Evolutionary conservation across 2,329 filamentous ascomycete species (phyloP).

Genomic region (Phyllosticta capitalensis): DNA sequence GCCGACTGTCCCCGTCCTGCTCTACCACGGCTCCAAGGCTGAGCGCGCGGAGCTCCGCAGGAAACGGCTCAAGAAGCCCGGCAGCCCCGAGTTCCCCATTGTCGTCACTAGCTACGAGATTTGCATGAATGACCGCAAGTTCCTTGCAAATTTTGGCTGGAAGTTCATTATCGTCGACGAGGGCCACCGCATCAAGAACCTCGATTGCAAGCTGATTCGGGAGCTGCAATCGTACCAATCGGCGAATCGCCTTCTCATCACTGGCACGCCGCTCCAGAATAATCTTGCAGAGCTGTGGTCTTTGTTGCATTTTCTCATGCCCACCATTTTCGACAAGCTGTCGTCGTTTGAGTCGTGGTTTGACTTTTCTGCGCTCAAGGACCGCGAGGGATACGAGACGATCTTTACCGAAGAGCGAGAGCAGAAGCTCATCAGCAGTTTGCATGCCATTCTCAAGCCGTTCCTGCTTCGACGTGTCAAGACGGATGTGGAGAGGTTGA

Average conservation of each 20-base stretch:
- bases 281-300: constrained; percentile 95
- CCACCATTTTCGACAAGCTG: constrained; percentile 85
- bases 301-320: constrained; percentile 82
- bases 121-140: constrained; percentile 79
- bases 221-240: constrained; percentile 83
- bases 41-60: constrained; percentile 68
- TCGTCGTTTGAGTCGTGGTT: constrained; percentile 95
- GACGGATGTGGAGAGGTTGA: constrained; percentile 77
- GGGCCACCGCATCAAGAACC: constrained; percentile 94
- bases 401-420: constrained; percentile 71
- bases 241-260: constrained; percentile 83
- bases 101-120: constrained; percentile 96
- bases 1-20: constrained; percentile 73
- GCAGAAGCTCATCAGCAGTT: constrained; percentile 70
- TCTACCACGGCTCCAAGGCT: constrained; percentile 80
- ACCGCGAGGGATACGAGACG: constrained; percentile 68
- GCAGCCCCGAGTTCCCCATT: constrained; percentile 68
- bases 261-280: constrained; percentile 90
- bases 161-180: constrained; percentile 98
- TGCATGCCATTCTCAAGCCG: constrained; percentile 88
- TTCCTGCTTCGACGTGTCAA: constrained; percentile 83
- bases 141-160: constrained; percentile 78
- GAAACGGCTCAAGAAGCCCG: constrained; percentile 60
- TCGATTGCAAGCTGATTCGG: constrained; percentile 83
- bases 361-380: constrained; percentile 85